phyloP scores from a whole-genome alignment of 192 early-diverging fungal genomes.

The Paraglomus occultum region DNA sequence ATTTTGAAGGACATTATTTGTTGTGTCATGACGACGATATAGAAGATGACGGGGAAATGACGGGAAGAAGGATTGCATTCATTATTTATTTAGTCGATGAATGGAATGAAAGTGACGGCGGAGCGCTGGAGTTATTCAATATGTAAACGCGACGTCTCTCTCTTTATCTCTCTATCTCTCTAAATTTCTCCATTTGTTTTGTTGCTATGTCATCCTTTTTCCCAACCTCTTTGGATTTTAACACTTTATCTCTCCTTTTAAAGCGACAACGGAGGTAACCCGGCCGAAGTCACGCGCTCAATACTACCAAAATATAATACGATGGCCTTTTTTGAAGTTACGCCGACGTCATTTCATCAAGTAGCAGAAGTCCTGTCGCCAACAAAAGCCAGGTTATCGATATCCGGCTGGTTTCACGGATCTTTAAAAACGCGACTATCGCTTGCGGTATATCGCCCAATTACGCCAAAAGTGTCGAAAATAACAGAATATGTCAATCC shows the following conservation, averaged over 20 bases:
- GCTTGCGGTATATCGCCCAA: neutral
- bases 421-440: slow-evolving; percentile 41
- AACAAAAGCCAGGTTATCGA: slow-evolving; percentile 51
- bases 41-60: slow-evolving; percentile 47
- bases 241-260: neutral
- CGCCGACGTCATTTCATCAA: slow-evolving; percentile 59
- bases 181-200: neutral
- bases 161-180: neutral
- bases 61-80: slow-evolving; percentile 63
- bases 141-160: slow-evolving; percentile 28
- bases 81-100: slow-evolving; percentile 71
- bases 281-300: slow-evolving; percentile 40
- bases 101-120: slow-evolving; percentile 64
- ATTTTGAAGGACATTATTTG: slow-evolving; percentile 58
- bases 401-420: slow-evolving; percentile 70
- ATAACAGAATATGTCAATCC: slow-evolving; percentile 46
- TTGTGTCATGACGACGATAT: slow-evolving; percentile 78
- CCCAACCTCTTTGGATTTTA: neutral
- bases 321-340: slow-evolving; percentile 59
- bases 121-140: slow-evolving; percentile 61
- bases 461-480: neutral
- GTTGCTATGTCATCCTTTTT: neutral
- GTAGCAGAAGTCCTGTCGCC: slow-evolving; percentile 49
- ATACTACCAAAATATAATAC: slow-evolving; percentile 56
- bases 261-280: slow-evolving; percentile 48